These are phyloP conservation scores for Singerocomus inundabilis DNA, from an alignment of 1,284 basidiomycete species.

Conservation along the genomic window DNA sequence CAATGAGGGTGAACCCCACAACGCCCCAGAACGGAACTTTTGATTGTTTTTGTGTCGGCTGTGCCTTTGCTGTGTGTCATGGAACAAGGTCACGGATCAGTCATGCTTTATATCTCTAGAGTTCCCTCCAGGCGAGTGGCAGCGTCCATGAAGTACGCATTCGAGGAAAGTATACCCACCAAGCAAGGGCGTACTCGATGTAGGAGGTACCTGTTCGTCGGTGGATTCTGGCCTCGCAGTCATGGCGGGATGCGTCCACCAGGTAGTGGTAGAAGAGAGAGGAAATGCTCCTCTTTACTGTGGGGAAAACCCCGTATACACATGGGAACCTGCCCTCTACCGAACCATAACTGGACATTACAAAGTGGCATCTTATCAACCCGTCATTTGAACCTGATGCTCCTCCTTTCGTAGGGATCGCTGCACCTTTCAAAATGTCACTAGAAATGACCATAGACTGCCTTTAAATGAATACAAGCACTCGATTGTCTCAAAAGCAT, in stretches of 20 bases:
- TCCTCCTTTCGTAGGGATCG: neutral
- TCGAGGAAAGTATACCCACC: constrained; percentile 9
- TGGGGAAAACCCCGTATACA: constrained; percentile 4
- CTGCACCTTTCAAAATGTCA: neutral
- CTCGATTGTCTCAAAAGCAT: neutral
- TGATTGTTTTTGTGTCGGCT: constrained; percentile 2
- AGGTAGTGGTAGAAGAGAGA: neutral
- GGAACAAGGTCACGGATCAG: constrained; percentile 2
- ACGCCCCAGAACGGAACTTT: constrained; percentile 6
- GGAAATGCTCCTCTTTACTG: neutral
- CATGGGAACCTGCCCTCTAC: neutral
- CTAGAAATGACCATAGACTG: neutral
- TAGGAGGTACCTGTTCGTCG: constrained; percentile 1
- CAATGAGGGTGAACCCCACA: constrained; percentile 19
- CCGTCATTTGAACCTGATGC: no score
- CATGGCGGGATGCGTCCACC: constrained; percentile 12
- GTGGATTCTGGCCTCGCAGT: constrained; percentile 1
- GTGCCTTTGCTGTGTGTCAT: constrained; percentile 3
- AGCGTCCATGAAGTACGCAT: neutral
- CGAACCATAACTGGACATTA: neutral
- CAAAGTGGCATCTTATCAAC: no score
- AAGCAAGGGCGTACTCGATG: constrained; percentile 23
- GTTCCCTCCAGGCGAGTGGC: neutral
- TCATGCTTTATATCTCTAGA: neutral
- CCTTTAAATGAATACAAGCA: neutral